Evolutionary conservation across 2,329 filamentous ascomycete genomes (phyloP).

Genomic region (Exophiala mesophila): DNA sequence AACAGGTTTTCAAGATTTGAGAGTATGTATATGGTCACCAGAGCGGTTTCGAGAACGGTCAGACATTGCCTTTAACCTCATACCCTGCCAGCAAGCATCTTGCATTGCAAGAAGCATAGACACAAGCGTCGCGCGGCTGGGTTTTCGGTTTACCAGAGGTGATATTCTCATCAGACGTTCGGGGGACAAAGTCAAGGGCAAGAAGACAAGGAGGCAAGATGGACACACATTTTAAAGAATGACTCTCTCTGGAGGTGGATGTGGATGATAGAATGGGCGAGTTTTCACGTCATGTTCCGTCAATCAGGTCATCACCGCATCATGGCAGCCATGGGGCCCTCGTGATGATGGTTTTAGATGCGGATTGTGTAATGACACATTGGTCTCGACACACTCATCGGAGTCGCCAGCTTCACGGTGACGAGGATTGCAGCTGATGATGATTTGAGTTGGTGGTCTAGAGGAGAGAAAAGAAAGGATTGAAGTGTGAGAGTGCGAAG

Average conservation of each 20-base stretch:
- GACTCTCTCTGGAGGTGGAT: slow-evolving; percentile 16
- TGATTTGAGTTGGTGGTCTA: slow-evolving; percentile 74
- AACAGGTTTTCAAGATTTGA: no score
- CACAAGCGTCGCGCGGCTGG: slow-evolving; percentile 44
- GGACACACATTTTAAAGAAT: slow-evolving; percentile 24
- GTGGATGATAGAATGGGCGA: no score
- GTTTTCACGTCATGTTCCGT: slow-evolving; percentile 59
- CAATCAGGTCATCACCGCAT: slow-evolving; percentile 64
- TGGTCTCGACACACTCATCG: slow-evolving; percentile 67
- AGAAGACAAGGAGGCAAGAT: slow-evolving; percentile 11
- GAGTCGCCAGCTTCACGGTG: slow-evolving; percentile 62
- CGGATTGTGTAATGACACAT: slow-evolving; percentile 44
- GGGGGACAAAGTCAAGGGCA: slow-evolving; percentile 1
- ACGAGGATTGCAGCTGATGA: slow-evolving; percentile 53
- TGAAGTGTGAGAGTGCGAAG: background rate
- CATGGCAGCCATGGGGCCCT: slow-evolving; percentile 60
- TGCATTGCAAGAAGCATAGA: no score
- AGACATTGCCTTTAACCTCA: slow-evolving; percentile 49
- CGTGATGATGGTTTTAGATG: slow-evolving; percentile 80
- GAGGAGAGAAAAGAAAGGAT: slow-evolving; percentile 40
- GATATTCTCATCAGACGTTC: slow-evolving; percentile 15
- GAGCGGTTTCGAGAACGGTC: no score
- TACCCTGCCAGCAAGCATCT: slow-evolving; percentile 46
- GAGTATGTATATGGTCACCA: no score
- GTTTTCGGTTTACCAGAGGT: slow-evolving; percentile 49